Evolutionary conservation across 441 rosid genomes (phyloP), one percentile per base, ranked within the genome.

Genomic region (Croton laevigatus): DNA sequence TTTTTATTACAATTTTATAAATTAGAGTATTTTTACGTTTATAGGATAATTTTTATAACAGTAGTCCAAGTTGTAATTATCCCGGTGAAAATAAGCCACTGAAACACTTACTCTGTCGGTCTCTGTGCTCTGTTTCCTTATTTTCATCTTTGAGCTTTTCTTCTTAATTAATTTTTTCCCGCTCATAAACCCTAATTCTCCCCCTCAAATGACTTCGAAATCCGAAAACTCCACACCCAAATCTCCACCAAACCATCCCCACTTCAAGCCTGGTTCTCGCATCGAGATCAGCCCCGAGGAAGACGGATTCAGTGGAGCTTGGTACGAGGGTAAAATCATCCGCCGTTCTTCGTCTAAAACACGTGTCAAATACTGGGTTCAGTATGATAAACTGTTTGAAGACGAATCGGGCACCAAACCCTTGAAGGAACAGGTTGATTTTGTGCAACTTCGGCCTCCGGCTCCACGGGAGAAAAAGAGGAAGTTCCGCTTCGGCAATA

Each of bases 281-380:
- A 91, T 94, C 20, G 98, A 94, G 75, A 75, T 91, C 80, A 70
- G 86, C 74, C 79, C 95, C 16, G 76, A 84, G 73, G 93, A 86
- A 49, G 65, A 79, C 49, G 97, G 91, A 0, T 91, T 89, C 58
- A 87, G 87, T 8, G 97, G 96, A 51, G 86, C 96, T 0, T 93
- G 90, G 93, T 93, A 62, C 75, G 36, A 73, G 8, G 97, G 89
- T 54, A 73, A 73, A 12, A 74, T 93, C 42, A 22, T 87, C 70
- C 73, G 75, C 27, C 73, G 71, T 38, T 76, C 81, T 16, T 62
- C 80, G 52, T 23, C 80, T 0, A 83, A 71, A 46, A 75, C 72
- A 63, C 68, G 82, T 8, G 22, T 36, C 17, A 79, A 78, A 40
- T 83, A 76, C 85, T 36, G 77, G 34, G 82, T 88, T 52, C 75